These are phyloP conservation scores for Alternaria sp. DNA, from an alignment of 2,329 filamentous ascomycete genomes.

Conservation along the genomic window DNA sequence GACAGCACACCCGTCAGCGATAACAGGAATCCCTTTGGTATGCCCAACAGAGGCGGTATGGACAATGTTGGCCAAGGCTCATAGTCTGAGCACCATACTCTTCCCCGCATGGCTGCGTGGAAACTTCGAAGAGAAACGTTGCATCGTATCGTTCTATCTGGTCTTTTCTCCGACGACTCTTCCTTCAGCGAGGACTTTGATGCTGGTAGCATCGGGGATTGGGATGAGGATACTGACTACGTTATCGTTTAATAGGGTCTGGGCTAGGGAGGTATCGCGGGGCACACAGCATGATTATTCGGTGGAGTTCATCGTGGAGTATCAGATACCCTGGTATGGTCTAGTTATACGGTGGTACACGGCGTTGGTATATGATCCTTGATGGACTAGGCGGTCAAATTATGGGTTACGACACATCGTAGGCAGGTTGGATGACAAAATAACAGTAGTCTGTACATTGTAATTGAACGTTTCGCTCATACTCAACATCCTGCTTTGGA, in stretches of 20 bases:
- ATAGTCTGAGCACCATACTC: neutral
- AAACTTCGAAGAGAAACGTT: neutral
- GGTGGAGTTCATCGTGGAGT: neutral
- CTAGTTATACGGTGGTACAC: neutral
- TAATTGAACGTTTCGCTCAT: neutral
- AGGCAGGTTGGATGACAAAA: neutral
- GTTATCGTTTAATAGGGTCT: neutral
- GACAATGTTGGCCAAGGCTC: conserved; percentile 11
- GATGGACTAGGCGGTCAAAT: neutral
- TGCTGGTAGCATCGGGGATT: neutral
- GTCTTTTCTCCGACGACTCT: neutral
- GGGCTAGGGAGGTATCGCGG: neutral
- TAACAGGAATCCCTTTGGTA: conserved; percentile 17
- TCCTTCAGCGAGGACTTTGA: neutral
- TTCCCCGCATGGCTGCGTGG: neutral
- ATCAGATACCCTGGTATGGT: neutral
- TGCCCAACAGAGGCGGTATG: neutral
- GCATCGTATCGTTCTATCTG: neutral
- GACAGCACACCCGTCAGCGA: conserved; percentile 29
- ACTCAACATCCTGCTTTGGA: too few relatives aligned
- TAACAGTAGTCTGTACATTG: neutral
- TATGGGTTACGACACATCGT: neutral
- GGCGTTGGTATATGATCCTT: neutral
- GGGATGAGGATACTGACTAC: neutral
- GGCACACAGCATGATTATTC: neutral